phyloP scores from a whole-genome alignment of 2,329 filamentous ascomycete species.

The Lomentospora prolificans region DNA sequence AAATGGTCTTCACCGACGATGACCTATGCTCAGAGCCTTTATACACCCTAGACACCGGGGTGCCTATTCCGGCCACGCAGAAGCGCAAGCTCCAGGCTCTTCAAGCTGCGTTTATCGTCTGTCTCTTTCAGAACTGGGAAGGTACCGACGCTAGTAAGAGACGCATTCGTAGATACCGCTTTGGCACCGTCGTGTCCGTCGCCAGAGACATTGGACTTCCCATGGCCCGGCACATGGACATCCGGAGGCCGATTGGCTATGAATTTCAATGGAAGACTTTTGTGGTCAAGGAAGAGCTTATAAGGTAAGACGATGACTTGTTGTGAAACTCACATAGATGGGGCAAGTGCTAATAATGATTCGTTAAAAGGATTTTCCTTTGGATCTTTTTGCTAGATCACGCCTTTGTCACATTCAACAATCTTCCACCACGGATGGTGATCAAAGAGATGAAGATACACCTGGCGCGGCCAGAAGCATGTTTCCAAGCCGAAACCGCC shows the following conservation, averaged over 20 bases:
- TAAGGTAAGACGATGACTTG: constrained; percentile 15
- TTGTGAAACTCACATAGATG: background rate
- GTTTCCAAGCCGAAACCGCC: constrained; percentile 24
- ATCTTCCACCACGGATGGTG: constrained; percentile 27
- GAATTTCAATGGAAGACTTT: constrained; percentile 24
- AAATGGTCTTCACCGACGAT: constrained; percentile 25
- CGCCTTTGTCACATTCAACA: constrained; percentile 30
- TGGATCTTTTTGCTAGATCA: constrained; percentile 28
- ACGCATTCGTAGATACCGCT: constrained; percentile 24
- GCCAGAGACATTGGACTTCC: constrained; percentile 22
- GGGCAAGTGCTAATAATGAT: background rate
- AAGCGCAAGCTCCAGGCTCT: constrained; percentile 22
- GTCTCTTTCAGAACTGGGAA: constrained; percentile 29
- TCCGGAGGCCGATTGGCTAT: constrained; percentile 14
- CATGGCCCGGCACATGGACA: constrained; percentile 19
- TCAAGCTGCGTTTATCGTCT: constrained; percentile 26
- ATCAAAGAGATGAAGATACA: constrained; percentile 28
- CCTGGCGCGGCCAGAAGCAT: constrained; percentile 23
- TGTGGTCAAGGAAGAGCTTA: constrained; percentile 23
- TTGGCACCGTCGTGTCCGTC: constrained; percentile 23
- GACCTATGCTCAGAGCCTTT: constrained; percentile 21
- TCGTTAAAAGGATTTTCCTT: constrained; percentile 16
- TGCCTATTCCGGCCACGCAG: constrained; percentile 11
- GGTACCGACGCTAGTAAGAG: constrained; percentile 22
- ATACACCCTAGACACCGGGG: constrained; percentile 7